Conservation (phyloP, 2,329 filamentous ascomycete species). For the Penicillium sp. region DNA sequence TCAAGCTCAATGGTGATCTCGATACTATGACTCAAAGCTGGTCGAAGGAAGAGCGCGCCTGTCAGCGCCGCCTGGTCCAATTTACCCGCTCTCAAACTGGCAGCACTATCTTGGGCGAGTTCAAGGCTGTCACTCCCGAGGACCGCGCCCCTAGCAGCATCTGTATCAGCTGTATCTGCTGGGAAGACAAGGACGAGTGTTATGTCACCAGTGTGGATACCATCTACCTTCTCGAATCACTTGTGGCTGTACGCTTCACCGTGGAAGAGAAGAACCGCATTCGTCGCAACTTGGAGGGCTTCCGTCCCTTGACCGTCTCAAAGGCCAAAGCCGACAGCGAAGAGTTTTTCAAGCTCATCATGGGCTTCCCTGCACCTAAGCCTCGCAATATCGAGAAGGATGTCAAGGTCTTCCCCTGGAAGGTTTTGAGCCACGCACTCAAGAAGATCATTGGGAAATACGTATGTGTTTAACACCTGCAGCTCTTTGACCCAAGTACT, state of each 20-base stretch:
- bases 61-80: slow-evolving; percentile 78
- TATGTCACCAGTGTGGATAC: slow-evolving; percentile 97
- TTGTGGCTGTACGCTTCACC: slow-evolving; percentile 82
- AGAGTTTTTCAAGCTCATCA: slow-evolving; percentile 98
- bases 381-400: slow-evolving; percentile 98
- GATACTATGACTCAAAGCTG: slow-evolving; percentile 80
- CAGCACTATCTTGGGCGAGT: slow-evolving; percentile 76
- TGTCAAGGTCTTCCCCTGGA: slow-evolving; percentile 98
- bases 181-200: slow-evolving; percentile 86
- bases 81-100: slow-evolving; percentile 82
- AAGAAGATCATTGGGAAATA: slow-evolving; percentile 99
- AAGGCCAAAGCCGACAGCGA: slow-evolving; percentile 91
- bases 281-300: slow-evolving; percentile 89
- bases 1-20: slow-evolving; percentile 84
- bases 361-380: slow-evolving; percentile 93
- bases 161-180: slow-evolving; percentile 96
- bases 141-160: slow-evolving; percentile 81
- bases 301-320: slow-evolving; percentile 87
- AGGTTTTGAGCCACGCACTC: slow-evolving; percentile 77
- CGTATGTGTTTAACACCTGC: slow-evolving; percentile 49
- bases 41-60: slow-evolving; percentile 76
- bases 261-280: slow-evolving; percentile 99
- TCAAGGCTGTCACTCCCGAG: slow-evolving; percentile 73
- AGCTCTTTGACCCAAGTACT: slow-evolving; percentile 17
- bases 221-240: slow-evolving; percentile 87